A percentile compares a stretch with the other conserved stretches of the same genome.
These are phyloP conservation scores for Kwoniella bestiolae DNA, from an alignment of 768 basidiomycete species.

Conservation along the genomic window DNA sequence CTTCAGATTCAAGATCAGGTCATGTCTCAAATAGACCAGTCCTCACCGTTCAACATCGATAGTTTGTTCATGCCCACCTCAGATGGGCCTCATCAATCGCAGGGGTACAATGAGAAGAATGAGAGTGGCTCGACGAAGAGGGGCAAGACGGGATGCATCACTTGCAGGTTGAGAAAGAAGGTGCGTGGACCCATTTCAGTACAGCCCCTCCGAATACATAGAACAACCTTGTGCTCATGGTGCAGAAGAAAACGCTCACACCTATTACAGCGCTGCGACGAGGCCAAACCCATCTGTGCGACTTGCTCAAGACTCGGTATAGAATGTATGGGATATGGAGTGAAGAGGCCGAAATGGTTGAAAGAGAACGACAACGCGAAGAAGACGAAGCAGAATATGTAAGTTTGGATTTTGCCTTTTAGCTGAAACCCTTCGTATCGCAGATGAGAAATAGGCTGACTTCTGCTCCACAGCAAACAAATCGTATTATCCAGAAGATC, in stretches of 20 bases:
- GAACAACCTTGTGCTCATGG: too few relatives aligned
- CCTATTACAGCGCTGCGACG: slow-evolving; percentile 28
- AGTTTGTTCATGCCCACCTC: background rate
- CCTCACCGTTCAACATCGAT: background rate
- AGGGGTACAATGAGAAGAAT: background rate
- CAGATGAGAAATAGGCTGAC: background rate
- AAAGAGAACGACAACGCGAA: slow-evolving; percentile 55
- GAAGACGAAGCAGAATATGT: slow-evolving; percentile 54
- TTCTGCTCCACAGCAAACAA: slow-evolving; percentile 8
- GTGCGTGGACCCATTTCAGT: slow-evolving; percentile 13
- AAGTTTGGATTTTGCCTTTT: slow-evolving; percentile 11
- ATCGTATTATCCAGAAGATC: slow-evolving; percentile 13
- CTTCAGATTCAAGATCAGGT: too few relatives aligned
- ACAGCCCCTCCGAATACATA: too few relatives aligned
- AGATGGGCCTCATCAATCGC: background rate
- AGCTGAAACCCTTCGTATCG: background rate
- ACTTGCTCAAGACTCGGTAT: slow-evolving; percentile 33
- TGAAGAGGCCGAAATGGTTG: slow-evolving; percentile 36
- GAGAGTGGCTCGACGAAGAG: background rate
- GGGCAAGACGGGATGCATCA: slow-evolving; percentile 56
- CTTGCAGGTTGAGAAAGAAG: slow-evolving; percentile 58
- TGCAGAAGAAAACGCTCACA: too few relatives aligned
- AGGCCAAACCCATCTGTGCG: slow-evolving; percentile 32
- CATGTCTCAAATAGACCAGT: too few relatives aligned
- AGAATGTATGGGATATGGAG: slow-evolving; percentile 38